These are phyloP conservation scores for Wilcoxina mikolae DNA, from an alignment of 495 filamentous ascomycete genomes.

Conservation along the genomic window DNA sequence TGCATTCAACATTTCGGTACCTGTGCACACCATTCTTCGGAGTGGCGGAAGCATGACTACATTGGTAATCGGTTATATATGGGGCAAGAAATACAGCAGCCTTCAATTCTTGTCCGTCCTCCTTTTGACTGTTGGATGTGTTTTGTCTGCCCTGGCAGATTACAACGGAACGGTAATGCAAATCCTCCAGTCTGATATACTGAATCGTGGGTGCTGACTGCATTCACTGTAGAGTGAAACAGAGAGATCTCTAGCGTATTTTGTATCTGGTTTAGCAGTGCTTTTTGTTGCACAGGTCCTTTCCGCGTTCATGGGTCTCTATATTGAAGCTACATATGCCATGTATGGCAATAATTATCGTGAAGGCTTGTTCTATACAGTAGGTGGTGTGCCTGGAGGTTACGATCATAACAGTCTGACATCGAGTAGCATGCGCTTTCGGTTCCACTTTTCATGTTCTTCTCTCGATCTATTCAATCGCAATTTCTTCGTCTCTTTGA, in stretches of 20 bases:
- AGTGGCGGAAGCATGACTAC: slow-evolving; percentile 92
- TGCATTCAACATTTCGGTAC: slow-evolving; percentile 89
- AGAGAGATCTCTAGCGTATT: slow-evolving; percentile 27
- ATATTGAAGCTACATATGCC: slow-evolving; percentile 78
- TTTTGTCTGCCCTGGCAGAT: slow-evolving; percentile 77
- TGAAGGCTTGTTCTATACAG: slow-evolving; percentile 80
- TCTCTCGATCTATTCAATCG: slow-evolving; percentile 36
- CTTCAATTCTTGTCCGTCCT: slow-evolving; percentile 66
- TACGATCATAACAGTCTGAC: slow-evolving; percentile 18
- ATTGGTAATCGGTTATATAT: slow-evolving; percentile 71
- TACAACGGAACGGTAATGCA: slow-evolving; percentile 55
- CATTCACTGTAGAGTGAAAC: slow-evolving; percentile 25
- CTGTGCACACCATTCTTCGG: slow-evolving; percentile 89
- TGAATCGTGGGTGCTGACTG: not conserved
- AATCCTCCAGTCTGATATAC: not conserved
- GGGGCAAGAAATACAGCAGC: slow-evolving; percentile 63
- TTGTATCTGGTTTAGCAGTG: slow-evolving; percentile 64
- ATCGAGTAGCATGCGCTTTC: slow-evolving; percentile 19
- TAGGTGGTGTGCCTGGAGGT: slow-evolving; percentile 58
- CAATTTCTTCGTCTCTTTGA: slow-evolving; percentile 33
- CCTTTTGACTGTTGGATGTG: slow-evolving; percentile 71
- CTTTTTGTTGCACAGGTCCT: slow-evolving; percentile 79
- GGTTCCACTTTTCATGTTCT: slow-evolving; percentile 40
- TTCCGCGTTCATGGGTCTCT: slow-evolving; percentile 87
- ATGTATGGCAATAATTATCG: slow-evolving; percentile 81